A percentile compares a stretch with the other conserved stretches of the same genome.
phyloP scores from a whole-genome alignment of 441 rosid genomes.

The Arabidopsis hybrid region DNA sequence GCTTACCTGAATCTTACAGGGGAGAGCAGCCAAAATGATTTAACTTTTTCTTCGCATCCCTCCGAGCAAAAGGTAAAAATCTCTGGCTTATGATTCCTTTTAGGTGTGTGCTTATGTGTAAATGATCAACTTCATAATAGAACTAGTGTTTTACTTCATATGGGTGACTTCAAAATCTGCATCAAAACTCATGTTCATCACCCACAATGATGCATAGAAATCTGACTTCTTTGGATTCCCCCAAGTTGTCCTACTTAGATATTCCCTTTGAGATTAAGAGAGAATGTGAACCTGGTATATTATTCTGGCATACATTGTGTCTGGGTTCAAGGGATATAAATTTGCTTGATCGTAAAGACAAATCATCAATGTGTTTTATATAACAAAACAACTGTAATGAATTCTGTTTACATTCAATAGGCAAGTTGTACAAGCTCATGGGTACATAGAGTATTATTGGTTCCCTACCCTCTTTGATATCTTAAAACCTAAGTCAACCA shows the following conservation, averaged over 20 bases:
- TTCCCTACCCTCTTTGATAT: conserved; percentile 14
- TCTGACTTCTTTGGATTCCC: background rate
- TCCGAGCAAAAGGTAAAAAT: background rate
- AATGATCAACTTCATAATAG: background rate
- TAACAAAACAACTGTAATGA: conserved; percentile 4
- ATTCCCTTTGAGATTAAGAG: background rate
- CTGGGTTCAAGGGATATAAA: background rate
- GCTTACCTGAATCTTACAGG: background rate
- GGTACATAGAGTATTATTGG: conserved; percentile 16
- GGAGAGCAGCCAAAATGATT: background rate
- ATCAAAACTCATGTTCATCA: background rate
- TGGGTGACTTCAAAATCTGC: background rate
- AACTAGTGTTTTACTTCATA: background rate
- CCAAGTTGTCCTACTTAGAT: background rate
- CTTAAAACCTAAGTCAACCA: conserved; percentile 28
- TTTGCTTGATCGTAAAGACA: conserved; percentile 5
- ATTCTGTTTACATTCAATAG: conserved; percentile 11
- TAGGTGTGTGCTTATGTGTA: background rate
- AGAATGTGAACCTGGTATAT: background rate
- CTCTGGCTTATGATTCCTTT: background rate
- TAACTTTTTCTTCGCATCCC: background rate
- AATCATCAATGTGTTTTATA: conserved; percentile 32
- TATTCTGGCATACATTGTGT: background rate
- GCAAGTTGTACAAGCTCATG: conserved; percentile 9
- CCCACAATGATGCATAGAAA: background rate